Evolutionary conservation across 1,139 yeast genomes (phyloP).

Genomic region (Saccharomycopsis hybrid): DNA sequence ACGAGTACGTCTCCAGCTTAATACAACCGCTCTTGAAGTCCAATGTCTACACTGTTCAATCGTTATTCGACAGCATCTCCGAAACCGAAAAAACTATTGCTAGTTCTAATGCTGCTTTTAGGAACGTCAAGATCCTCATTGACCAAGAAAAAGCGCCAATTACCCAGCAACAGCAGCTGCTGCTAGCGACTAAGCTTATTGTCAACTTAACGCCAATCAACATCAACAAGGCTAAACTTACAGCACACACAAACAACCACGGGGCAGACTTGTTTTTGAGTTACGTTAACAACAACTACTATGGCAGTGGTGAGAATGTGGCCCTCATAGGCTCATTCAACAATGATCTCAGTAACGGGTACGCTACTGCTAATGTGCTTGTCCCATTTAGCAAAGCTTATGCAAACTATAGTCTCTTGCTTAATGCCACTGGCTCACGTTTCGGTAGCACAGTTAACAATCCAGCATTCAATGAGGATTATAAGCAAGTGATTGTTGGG

Average conservation of each 20-base stretch:
- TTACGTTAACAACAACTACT: slow-evolving; percentile 8
- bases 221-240: slow-evolving; percentile 2
- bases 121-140: not conserved
- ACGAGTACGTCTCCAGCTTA: slow-evolving; percentile 3
- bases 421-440: not conserved
- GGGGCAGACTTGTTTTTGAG: slow-evolving; percentile 7
- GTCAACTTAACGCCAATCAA: not conserved
- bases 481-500: not conserved
- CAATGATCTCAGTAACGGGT: not conserved
- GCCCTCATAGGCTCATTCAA: not conserved
- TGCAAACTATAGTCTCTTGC: not conserved
- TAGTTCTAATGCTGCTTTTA: not conserved
- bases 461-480: not conserved
- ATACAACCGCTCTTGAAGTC: slow-evolving; percentile 8
- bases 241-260: slow-evolving; percentile 6
- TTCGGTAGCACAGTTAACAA: not conserved
- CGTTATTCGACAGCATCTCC: slow-evolving; percentile 3
- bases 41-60: slow-evolving; percentile 6
- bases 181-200: not conserved
- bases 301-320: slow-evolving; percentile 17
- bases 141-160: not conserved
- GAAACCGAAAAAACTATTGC: slow-evolving; percentile 1
- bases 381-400: slow-evolving; percentile 3
- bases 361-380: slow-evolving; percentile 1
- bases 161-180: not conserved